These are phyloP conservation scores for Oenanthe javanica DNA, from an alignment of 140 eudicot genomes.

Conservation along the genomic window DNA sequence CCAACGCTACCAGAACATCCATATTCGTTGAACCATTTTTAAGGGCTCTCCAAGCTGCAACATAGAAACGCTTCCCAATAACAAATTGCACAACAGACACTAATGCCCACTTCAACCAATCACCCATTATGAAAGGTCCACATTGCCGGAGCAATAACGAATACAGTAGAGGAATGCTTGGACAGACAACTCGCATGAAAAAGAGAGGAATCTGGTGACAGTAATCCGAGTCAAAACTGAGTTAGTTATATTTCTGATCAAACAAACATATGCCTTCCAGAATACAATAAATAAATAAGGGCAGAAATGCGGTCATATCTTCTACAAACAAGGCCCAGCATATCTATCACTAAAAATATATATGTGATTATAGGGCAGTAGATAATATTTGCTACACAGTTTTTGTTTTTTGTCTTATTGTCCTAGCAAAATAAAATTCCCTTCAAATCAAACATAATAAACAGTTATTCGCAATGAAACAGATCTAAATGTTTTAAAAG, in stretches of 20 bases:
- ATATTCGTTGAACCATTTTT: constrained; percentile 91
- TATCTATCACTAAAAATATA: not conserved
- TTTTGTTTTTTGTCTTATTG: not conserved
- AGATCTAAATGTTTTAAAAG: not conserved
- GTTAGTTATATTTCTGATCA: not conserved
- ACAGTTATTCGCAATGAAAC: not conserved
- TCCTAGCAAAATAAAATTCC: not conserved
- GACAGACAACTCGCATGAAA: constrained; percentile 86
- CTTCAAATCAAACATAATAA: not conserved
- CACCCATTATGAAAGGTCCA: constrained; percentile 95
- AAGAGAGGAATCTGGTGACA: constrained; percentile 71
- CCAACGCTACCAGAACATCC: constrained; percentile 98
- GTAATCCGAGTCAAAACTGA: constrained; percentile 9
- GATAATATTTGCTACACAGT: not conserved
- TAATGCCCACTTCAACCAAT: constrained; percentile 92
- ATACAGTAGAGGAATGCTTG: constrained; percentile 76
- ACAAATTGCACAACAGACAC: constrained; percentile 81
- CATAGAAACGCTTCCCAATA: constrained; percentile 87
- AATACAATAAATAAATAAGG: not conserved
- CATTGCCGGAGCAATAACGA: constrained; percentile 74
- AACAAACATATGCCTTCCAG: not conserved
- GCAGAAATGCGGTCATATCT: not conserved
- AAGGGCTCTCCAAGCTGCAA: constrained; percentile 94
- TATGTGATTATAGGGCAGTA: not conserved
- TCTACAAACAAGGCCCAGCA: not conserved